Evolutionary conservation across 345 rosid species (phyloP), one percentile per base, ranked within the genome.

Genomic region (Durio zibethinus): DNA sequence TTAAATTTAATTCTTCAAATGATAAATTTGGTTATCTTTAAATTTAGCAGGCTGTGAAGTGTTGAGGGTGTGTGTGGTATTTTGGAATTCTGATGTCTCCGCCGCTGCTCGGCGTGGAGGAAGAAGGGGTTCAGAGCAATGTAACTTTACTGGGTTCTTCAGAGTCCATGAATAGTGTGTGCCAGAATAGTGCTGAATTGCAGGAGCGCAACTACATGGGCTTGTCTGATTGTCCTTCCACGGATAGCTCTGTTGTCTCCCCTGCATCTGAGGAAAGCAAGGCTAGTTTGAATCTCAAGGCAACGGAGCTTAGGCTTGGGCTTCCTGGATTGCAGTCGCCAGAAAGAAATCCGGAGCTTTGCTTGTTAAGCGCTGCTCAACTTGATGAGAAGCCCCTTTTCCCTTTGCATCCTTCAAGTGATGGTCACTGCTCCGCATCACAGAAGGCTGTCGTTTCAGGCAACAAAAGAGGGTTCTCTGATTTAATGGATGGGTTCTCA

Each of bases 241-340:
- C 75, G 29, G 86, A 84, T 76, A 82, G 89, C 69, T 88, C 86
- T 3, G 79, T 66, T 0, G 75, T 67, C 61, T 81, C 88, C 12
- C 77, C 56, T 40, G 65, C 38, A 21, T 72, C 84, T 0, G 78
- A 72, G 60, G 89, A 76, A 5, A 70, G 72, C 73, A 83, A 85
- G 75, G 82, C 56, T 65, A 82, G 76, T 79, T 78, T 88, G 76
- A 87, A 88, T 82, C 81, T 88, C 36, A 91, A 87, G 83, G 93
- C 91, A 74, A 89, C 90, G 4, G 95, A 91, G 72, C 81, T 91
- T 47, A 85, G 90, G 78, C 93, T 91, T 25, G 93, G 95, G 38
- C 93, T 89, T 80, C 95, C 93, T 21, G 93, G 95, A 70, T 88
- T 90, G n/a, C 95, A 76, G 65, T 86, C 90, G 16, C 93, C 88